Percentiles rank a stretch among this genome's conserved stretches.
phyloP scores from a whole-genome alignment of 768 basidiomycete species.

The Gyrodon lividus region DNA sequence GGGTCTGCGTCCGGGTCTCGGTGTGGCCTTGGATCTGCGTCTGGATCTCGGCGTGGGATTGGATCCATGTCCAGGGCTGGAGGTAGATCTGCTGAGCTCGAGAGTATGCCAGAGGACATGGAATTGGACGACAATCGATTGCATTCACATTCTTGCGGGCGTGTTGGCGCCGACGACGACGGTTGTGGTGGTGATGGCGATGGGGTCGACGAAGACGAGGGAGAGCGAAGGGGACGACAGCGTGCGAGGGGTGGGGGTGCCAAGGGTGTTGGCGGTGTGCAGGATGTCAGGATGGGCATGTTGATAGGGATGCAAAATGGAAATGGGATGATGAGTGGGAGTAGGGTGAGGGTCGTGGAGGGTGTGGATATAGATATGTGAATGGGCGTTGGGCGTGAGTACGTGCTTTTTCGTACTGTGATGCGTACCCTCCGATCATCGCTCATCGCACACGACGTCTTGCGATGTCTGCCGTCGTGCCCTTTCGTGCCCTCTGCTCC shows the following conservation, averaged over 20 bases:
- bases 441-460: too few species aligned
- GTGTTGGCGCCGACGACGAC: not conserved
- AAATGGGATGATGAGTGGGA: conserved; percentile 7
- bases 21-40: not conserved
- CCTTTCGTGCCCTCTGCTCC: conserved; percentile 12
- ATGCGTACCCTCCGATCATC: too few species aligned
- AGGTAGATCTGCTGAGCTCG: conserved; percentile 10
- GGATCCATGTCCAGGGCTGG: too few species aligned
- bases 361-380: conserved; percentile 13
- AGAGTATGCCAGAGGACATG: conserved; percentile 15
- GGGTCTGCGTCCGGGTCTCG: not conserved
- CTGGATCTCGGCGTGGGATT: not conserved
- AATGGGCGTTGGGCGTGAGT: not conserved
- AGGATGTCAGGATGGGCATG: conserved; percentile 3
- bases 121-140: conserved; percentile 8
- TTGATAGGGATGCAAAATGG: conserved; percentile 11
- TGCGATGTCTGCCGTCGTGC: too few species aligned
- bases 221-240: conserved; percentile 17
- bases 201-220: conserved; percentile 10
- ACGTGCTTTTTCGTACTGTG: too few species aligned
- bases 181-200: conserved; percentile 1
- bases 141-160: not conserved
- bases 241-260: conserved; percentile 3
- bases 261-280: conserved; percentile 1
- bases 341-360: conserved; percentile 15